A percentile compares a stretch with the other conserved stretches of the same genome.
Conservation (phyloP, 306 rosid species). For the Cercis canadensis region DNA sequence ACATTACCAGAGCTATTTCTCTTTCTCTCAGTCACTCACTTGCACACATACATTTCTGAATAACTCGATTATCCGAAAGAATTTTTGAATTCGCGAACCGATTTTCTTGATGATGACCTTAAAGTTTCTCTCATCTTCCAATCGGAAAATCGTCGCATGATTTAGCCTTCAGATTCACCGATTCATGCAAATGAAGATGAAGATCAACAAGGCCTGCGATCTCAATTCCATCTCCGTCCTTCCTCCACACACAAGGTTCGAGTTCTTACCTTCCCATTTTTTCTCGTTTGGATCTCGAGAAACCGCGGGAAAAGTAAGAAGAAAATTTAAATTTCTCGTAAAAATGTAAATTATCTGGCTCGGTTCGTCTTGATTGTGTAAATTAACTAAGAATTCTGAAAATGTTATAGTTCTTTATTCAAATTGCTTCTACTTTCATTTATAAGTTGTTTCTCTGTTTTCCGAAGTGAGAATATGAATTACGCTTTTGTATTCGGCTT, state of each 20-base stretch:
- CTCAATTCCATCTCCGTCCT: slow-evolving; percentile 88
- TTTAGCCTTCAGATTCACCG: slow-evolving; percentile 11
- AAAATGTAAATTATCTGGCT: not conserved
- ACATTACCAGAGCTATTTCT: not conserved
- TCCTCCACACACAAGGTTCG: slow-evolving; percentile 74
- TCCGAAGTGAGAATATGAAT: no score
- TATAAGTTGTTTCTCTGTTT: no score
- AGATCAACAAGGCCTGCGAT: slow-evolving; percentile 92
- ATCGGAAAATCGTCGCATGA: not conserved
- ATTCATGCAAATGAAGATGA: slow-evolving; percentile 55
- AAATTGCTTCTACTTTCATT: not conserved
- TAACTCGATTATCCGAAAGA: not conserved
- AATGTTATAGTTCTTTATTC: not conserved
- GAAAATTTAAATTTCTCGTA: not conserved
- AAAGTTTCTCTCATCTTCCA: slow-evolving; percentile 12
- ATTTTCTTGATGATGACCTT: slow-evolving; percentile 19
- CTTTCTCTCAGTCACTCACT: slow-evolving; percentile 14
- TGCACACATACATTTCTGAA: slow-evolving; percentile 5
- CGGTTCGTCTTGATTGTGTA: not conserved
- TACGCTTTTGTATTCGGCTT: no score
- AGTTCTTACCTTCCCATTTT: not conserved
- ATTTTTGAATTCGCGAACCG: slow-evolving; percentile 25
- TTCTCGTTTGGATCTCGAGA: slow-evolving; percentile 2
- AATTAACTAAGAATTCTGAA: no score
- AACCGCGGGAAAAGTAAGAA: slow-evolving; percentile 9